These are phyloP conservation scores for Flaveria floridana DNA, from an alignment of 140 eudicot species.

Conservation along the genomic window DNA sequence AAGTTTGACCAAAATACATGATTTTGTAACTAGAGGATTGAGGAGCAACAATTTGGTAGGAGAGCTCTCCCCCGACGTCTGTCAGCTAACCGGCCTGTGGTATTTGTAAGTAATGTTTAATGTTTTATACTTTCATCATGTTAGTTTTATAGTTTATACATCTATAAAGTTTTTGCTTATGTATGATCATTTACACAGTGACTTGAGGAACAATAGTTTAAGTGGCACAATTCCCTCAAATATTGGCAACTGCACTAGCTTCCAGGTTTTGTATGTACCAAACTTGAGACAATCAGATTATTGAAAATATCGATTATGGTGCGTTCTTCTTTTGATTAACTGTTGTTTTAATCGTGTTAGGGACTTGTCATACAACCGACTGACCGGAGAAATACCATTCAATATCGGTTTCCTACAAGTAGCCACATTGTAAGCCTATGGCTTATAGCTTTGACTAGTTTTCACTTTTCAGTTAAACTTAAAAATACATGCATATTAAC, in stretches of 20 bases:
- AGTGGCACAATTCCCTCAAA: conserved; percentile 75
- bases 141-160: neutral
- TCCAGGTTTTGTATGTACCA: conserved; percentile 91
- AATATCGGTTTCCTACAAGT: conserved; percentile 93
- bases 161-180: neutral
- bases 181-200: conserved; percentile 46
- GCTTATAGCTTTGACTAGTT: neutral
- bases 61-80: conserved; percentile 74
- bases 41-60: conserved; percentile 85
- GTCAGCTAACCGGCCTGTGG: conserved; percentile 98
- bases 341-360: conserved; percentile 29
- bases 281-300: neutral
- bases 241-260: conserved; percentile 91
- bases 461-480: too few relatives aligned
- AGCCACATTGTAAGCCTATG: conserved; percentile 78
- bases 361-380: conserved; percentile 82
- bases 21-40: conserved; percentile 58
- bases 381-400: conserved; percentile 82
- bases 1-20: conserved; percentile 1
- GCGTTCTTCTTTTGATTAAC: conserved; percentile 2
- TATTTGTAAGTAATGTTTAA: conserved; percentile 72
- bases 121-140: neutral
- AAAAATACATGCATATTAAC: too few relatives aligned
- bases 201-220: conserved; percentile 76
- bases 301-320: neutral